Percentiles rank a stretch among this genome's conserved stretches.
These are phyloP conservation scores for Pichia manshurica DNA, from an alignment of 805 yeast genomes.

Conservation along the genomic window DNA sequence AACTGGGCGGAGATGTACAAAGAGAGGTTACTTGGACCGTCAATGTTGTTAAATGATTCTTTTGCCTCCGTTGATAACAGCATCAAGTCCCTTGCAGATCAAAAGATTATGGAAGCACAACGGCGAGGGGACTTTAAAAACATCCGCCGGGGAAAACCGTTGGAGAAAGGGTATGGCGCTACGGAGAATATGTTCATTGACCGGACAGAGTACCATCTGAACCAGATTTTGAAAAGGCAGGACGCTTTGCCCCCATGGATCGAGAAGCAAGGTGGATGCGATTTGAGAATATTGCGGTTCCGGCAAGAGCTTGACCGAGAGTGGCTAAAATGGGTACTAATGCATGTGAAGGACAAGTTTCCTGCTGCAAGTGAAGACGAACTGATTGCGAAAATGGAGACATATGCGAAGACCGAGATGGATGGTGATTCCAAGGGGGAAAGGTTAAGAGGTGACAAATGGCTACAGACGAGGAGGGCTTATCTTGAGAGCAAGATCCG, in stretches of 20 bases:
- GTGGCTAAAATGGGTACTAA: constrained; percentile 35
- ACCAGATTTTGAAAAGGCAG: constrained; percentile 68
- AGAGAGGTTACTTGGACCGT: constrained; percentile 58
- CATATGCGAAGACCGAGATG: constrained; percentile 21
- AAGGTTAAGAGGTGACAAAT: constrained; percentile 23
- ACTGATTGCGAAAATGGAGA: constrained; percentile 13
- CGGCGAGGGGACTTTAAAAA: constrained; percentile 63
- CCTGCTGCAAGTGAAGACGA: constrained; percentile 19
- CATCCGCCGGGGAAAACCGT: constrained; percentile 58
- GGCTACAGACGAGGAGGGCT: constrained; percentile 33
- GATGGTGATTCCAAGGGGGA: background rate
- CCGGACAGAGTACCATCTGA: constrained; percentile 71
- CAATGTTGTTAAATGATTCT: constrained; percentile 39
- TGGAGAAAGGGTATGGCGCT: constrained; percentile 35
- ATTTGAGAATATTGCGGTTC: constrained; percentile 41
- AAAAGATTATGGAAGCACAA: constrained; percentile 68
- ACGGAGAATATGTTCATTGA: constrained; percentile 50
- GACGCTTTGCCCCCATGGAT: constrained; percentile 89
- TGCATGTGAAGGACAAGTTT: constrained; percentile 24
- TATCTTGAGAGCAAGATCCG: constrained; percentile 34
- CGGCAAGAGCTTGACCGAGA: constrained; percentile 38
- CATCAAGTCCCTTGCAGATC: constrained; percentile 66
- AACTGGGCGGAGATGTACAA: constrained; percentile 55
- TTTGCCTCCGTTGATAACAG: constrained; percentile 43
- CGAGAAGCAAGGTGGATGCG: constrained; percentile 62